A percentile compares a stretch with the other conserved stretches of the same genome.
Conservation (phyloP, 1,284 basidiomycete species). For the Malassezia equina region DNA sequence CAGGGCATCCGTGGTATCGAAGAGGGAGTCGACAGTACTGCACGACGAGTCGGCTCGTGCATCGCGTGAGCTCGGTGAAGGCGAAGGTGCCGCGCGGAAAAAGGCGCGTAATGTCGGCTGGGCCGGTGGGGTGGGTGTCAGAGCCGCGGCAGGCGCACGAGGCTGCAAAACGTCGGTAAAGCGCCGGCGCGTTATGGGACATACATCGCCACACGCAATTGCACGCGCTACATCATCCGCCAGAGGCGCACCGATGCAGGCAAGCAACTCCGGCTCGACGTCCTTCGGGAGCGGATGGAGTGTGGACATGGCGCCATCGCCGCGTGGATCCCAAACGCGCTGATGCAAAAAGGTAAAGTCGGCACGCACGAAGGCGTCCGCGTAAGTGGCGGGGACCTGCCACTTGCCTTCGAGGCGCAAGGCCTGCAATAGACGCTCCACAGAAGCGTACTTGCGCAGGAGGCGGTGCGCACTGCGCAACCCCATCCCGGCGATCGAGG, state of each 20-base stretch:
- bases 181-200: conserved; percentile 63
- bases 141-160: background rate
- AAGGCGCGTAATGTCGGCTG: conserved; percentile 13
- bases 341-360: conserved; percentile 92
- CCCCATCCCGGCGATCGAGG: conserved; percentile 49
- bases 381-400: conserved; percentile 59
- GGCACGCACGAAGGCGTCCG: conserved; percentile 59
- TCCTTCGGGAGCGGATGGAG: conserved; percentile 35
- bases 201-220: conserved; percentile 65
- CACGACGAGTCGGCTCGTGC: conserved; percentile 1
- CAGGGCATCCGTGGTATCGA: background rate
- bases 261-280: conserved; percentile 22
- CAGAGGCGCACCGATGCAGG: conserved; percentile 36
- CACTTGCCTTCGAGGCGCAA: conserved; percentile 76
- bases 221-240: conserved; percentile 50
- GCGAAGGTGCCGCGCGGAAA: background rate
- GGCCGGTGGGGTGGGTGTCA: background rate
- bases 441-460: conserved; percentile 71
- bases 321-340: conserved; percentile 71
- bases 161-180: background rate
- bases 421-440: conserved; percentile 72
- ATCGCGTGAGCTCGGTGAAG: background rate
- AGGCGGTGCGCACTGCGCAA: conserved; percentile 78
- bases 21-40: conserved; percentile 3
- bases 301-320: conserved; percentile 21